These are phyloP conservation scores for Candida nanaspora DNA, from an alignment of 805 yeast species.

Conservation along the genomic window DNA sequence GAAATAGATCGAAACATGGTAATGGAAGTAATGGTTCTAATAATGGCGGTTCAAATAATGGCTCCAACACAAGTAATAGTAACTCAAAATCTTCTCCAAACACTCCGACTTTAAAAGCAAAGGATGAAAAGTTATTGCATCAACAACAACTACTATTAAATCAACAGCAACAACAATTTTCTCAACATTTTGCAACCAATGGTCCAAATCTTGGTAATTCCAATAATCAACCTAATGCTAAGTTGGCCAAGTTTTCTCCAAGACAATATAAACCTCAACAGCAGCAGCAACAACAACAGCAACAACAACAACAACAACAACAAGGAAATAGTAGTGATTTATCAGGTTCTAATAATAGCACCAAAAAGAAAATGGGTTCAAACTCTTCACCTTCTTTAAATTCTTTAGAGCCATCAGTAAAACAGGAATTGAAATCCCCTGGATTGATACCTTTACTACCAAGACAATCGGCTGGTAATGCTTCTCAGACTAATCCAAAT, in stretches of 20 bases:
- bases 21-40: constrained; percentile 1
- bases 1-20: constrained; percentile 70
- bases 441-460: constrained; percentile 34
- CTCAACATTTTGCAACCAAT: neutral
- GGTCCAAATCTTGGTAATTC: neutral
- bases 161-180: neutral
- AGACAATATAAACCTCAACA: constrained; percentile 28
- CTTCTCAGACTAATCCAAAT: neutral
- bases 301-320: too few species aligned
- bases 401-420: neutral
- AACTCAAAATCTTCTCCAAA: constrained; percentile 37
- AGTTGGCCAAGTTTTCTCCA: constrained; percentile 27
- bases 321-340: too few species aligned
- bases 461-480: constrained; percentile 16
- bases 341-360: constrained; percentile 8
- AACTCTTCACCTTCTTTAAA: neutral
- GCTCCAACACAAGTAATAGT: neutral
- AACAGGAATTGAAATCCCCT: constrained; percentile 24
- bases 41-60: constrained; percentile 4
- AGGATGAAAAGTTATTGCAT: constrained; percentile 23
- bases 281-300: neutral
- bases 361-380: constrained; percentile 5
- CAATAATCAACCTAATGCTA: constrained; percentile 4
- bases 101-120: constrained; percentile 50
- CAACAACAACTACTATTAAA: constrained; percentile 5